Evolutionary conservation across 139 green algal genomes (phyloP), one percentile per base, ranked within the genome.

Genomic region (Zygnema cylindricum): DNA sequence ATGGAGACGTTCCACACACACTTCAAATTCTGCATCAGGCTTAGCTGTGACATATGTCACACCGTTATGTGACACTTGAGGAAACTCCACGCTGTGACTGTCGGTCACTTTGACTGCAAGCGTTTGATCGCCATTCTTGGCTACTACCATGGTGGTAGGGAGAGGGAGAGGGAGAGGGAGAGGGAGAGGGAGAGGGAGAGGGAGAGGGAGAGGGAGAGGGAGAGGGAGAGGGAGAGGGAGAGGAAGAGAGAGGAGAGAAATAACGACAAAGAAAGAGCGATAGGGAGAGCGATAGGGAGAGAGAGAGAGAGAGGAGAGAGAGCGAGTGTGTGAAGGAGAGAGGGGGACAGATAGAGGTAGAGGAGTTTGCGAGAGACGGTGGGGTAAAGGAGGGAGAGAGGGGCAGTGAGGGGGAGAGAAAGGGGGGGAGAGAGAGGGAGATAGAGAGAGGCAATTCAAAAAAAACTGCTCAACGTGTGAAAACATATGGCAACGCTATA

Each of bases 11-110:
- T 63, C 22, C 39, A 82, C 25, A 77, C 38, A 89, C 1, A 89
- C 81, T 39, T 77, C 30, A 2, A 41, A 82, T 40, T 90, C 88
- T 2, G 39, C 88, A 77, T 35, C 85, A 89, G 71, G 36, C 71
- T 11, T 23, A 63, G 7, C 16, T 16, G 16, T 7, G 7, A 16
- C 7, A 16, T 63, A 63, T 63, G 49, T 25, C 16, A 16, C 7
- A 16, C 49, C 7, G 7, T 16, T 25, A 16, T 25, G 7, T 25
- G 7, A 63, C 49, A 25, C 7, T 63, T 7, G 7, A 63, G 49
- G 49, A 16, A 25, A 16, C 16, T 63, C 49, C 49, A 63, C 49
- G 49, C 49, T n/a, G n/a, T n/a, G n/a, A n/a, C n/a, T n/a, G n/a
- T n/a, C n/a, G n/a, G n/a, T n/a, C n/a, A n/a, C n/a, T n/a, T n/a